Percentiles rank a stretch among this genome's conserved stretches.
phyloP scores from a whole-genome alignment of 2,329 filamentous ascomycete species.

The Alternaria metachromatica region DNA sequence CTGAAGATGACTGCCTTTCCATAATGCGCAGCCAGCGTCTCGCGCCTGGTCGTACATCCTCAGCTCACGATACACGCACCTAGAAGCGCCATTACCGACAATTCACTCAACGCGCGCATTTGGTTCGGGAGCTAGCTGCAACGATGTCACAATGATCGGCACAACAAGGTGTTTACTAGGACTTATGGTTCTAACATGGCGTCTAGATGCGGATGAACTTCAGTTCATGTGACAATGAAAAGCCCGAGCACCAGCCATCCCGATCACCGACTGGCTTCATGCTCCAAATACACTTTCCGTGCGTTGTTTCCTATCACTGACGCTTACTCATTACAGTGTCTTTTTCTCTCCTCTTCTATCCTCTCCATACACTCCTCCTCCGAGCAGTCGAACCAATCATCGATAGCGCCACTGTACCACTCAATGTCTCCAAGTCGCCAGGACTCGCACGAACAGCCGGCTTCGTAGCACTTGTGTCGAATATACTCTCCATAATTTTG shows the following conservation, averaged over 20 bases:
- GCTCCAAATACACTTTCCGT: not conserved
- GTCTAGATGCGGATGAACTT: not conserved
- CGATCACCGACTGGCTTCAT: too few species aligned
- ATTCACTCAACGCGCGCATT: not conserved
- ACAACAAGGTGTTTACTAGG: not conserved
- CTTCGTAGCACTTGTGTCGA: too few species aligned
- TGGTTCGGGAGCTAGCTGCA: not conserved
- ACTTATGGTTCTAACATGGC: not conserved
- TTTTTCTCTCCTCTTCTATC: not conserved
- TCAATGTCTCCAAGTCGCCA: not conserved
- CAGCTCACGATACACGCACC: not conserved
- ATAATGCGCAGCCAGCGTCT: not conserved
- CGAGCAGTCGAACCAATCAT: not conserved
- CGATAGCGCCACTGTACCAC: accelerated
- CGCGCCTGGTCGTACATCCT: too few species aligned
- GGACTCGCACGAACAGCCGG: too few species aligned
- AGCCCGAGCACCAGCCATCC: not conserved
- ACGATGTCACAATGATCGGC: not conserved
- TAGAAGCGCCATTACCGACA: not conserved
- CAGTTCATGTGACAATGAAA: not conserved
- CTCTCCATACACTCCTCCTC: not conserved
- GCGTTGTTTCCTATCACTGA: accelerated
- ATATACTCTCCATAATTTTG: not conserved
- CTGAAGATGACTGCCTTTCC: not conserved
- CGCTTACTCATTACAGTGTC: too few species aligned